Conservation (phyloP, 768 basidiomycete species). For the Termitomyces sp. region DNA sequence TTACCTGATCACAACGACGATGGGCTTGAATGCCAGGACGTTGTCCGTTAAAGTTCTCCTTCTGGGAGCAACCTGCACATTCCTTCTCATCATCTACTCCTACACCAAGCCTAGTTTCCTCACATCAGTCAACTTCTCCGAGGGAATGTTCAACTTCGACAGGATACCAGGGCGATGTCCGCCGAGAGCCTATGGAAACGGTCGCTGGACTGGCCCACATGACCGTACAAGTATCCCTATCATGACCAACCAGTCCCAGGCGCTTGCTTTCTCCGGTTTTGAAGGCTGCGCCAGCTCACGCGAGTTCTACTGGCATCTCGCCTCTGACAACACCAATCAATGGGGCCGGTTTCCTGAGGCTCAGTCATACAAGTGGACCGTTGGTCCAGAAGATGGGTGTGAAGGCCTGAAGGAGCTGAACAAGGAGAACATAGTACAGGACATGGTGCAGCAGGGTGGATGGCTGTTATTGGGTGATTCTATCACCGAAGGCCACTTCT, state of each 20-base stretch:
- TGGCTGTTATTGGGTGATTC: conserved; percentile 72
- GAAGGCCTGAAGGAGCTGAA: conserved; percentile 36
- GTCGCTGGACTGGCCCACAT: conserved; percentile 34
- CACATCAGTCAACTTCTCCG: not conserved
- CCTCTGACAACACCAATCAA: conserved; percentile 41
- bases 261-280: conserved; percentile 51
- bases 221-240: conserved; percentile 29
- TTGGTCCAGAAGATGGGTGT: conserved; percentile 38
- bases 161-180: conserved; percentile 22
- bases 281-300: conserved; percentile 61
- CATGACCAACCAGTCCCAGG: conserved; percentile 41
- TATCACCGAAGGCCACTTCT: conserved; percentile 72
- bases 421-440: conserved; percentile 42
- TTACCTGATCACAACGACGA: not conserved
- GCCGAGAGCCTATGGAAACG: conserved; percentile 30
- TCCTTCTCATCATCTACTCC: conserved; percentile 23
- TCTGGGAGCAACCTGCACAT: conserved; percentile 18
- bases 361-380: conserved; percentile 52
- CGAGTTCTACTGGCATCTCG: conserved; percentile 65
- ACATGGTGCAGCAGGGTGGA: conserved; percentile 66
- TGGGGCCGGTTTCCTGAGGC: conserved; percentile 54
- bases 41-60: conserved; percentile 19
- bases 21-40: conserved; percentile 21
- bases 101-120: conserved; percentile 16
- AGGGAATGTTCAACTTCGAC: conserved; percentile 9